Percentiles rank a stretch among this genome's conserved stretches.
Conservation (phyloP, 2,329 filamentous ascomycete species). For the Exophiala xenobiotica region DNA sequence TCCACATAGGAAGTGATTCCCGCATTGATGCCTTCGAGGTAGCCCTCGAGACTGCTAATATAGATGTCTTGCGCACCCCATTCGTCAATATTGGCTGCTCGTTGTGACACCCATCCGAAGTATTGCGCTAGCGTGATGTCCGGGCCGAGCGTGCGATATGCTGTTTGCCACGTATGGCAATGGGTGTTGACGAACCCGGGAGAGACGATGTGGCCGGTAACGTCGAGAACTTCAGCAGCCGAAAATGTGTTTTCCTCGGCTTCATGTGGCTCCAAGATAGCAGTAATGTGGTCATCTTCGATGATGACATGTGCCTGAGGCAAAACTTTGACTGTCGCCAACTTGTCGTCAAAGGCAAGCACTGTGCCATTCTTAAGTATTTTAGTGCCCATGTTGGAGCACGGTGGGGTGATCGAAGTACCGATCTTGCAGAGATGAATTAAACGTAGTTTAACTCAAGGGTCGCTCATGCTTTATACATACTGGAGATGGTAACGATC, state of each 20-base stretch:
- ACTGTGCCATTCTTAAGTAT: neutral
- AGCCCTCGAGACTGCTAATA: constrained; percentile 33
- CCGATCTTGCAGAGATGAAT: too few relatives aligned
- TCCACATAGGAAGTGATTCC: constrained; percentile 31
- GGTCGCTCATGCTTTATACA: too few relatives aligned
- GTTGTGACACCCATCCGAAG: constrained; percentile 32
- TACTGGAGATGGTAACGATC: too few relatives aligned
- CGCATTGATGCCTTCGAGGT: constrained; percentile 7
- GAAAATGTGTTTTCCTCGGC: neutral
- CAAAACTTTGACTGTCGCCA: neutral
- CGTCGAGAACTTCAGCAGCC: constrained; percentile 35
- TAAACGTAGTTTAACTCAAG: too few relatives aligned
- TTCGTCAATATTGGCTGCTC: constrained; percentile 39
- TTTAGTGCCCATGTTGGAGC: neutral
- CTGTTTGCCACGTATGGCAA: constrained; percentile 48
- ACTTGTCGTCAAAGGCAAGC: neutral
- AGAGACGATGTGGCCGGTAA: constrained; percentile 31
- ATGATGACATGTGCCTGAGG: neutral
- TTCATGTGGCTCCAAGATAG: neutral
- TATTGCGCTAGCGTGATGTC: constrained; percentile 54
- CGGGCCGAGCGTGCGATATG: constrained; percentile 52
- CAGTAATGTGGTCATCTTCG: neutral
- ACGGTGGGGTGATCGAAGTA: too few relatives aligned
- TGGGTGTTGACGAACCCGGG: constrained; percentile 35
- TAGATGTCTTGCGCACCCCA: constrained; percentile 50